These are phyloP conservation scores for Pichia exigua DNA, from an alignment of 805 yeast genomes.

Conservation along the genomic window DNA sequence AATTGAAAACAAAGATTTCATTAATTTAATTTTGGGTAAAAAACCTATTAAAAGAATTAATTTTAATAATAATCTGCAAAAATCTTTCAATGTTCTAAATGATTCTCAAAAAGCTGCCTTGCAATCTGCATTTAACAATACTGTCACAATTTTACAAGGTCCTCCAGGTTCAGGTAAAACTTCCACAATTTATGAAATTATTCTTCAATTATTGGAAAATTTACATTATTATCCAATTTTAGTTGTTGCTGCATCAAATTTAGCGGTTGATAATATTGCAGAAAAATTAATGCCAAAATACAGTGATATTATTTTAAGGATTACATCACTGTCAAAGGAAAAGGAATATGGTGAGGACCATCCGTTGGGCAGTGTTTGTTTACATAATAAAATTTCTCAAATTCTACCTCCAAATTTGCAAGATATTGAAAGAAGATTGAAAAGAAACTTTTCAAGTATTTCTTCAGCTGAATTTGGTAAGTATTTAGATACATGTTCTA, in stretches of 20 bases:
- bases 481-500: conserved; percentile 30
- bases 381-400: conserved; percentile 51
- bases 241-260: conserved; percentile 70
- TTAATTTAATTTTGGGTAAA: conserved; percentile 24
- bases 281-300: conserved; percentile 51
- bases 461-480: conserved; percentile 42
- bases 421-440: conserved; percentile 37
- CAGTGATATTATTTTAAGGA: conserved; percentile 46
- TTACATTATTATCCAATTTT: conserved; percentile 54
- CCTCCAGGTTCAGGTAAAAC: conserved; percentile 85
- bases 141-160: conserved; percentile 55
- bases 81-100: conserved; percentile 49
- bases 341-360: conserved; percentile 49
- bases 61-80: conserved; percentile 46
- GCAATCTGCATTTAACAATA: conserved; percentile 56
- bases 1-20: conserved; percentile 46
- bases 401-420: conserved; percentile 39
- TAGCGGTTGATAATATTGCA: conserved; percentile 71
- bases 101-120: conserved; percentile 72
- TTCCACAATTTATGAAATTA: conserved; percentile 72
- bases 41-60: conserved; percentile 31
- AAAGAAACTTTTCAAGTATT: conserved; percentile 34
- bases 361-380: conserved; percentile 49
- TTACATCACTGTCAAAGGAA: conserved; percentile 54
- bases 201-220: conserved; percentile 61